A percentile compares a stretch with the other conserved stretches of the same genome.
phyloP scores from a whole-genome alignment of 176 grass and related monocot genomes.

The Cocos nucifera region DNA sequence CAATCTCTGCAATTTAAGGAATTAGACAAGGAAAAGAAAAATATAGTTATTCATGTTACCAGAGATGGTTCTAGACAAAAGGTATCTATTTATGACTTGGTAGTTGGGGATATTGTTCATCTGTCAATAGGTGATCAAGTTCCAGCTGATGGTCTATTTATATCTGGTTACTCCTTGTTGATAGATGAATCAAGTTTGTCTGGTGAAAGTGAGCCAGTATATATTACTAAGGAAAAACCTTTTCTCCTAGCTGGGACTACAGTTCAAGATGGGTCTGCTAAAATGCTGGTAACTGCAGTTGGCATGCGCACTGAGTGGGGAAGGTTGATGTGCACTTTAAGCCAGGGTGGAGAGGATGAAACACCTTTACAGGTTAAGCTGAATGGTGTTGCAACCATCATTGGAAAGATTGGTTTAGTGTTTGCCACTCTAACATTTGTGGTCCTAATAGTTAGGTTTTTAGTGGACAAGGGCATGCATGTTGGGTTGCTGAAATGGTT shows the following conservation, averaged over 20 bases:
- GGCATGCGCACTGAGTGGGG: conserved; percentile 99
- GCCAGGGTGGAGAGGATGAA: conserved; percentile 85
- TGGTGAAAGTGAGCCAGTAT: conserved; percentile 77
- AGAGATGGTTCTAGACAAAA: conserved; percentile 73
- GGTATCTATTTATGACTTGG: conserved; percentile 73
- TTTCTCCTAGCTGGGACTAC: conserved; percentile 90
- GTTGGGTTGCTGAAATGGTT: conserved; percentile 69
- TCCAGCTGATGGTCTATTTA: conserved; percentile 77
- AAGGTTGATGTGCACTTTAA: conserved; percentile 87
- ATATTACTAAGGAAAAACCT: conserved; percentile 69
- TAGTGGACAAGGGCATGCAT: conserved; percentile 37
- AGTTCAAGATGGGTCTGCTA: conserved; percentile 91
- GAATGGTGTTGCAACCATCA: conserved; percentile 93
- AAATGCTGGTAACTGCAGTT: conserved; percentile 75
- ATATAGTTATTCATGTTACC: conserved; percentile 86
- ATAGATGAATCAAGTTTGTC: conserved; percentile 90
- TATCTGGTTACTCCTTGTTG: conserved; percentile 76
- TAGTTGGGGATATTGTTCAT: conserved; percentile 91
- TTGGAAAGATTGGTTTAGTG: conserved; percentile 78
- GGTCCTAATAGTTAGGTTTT: conserved; percentile 67
- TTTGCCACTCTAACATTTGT: conserved; percentile 86
- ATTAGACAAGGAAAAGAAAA: conserved; percentile 94
- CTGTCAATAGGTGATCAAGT: conserved; percentile 88
- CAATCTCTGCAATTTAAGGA: conserved; percentile 97
- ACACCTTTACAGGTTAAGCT: conserved; percentile 95